Base-by-base conservation (phyloP, 352 stramenopile genomes). In the Globisporangium takayamanum region DNA sequence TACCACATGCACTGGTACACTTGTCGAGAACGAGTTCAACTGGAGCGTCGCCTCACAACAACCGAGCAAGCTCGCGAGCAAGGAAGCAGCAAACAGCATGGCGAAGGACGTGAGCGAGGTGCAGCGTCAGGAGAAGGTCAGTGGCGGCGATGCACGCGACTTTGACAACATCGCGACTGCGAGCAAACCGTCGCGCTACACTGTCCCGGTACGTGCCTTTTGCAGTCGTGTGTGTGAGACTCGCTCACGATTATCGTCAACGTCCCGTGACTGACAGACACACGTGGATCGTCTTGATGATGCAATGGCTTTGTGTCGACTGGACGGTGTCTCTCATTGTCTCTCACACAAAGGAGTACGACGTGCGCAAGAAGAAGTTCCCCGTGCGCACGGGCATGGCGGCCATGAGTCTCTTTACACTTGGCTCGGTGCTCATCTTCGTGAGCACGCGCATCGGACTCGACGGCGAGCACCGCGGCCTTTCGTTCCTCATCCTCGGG, bases 401-500 rank as follows among this genome's bases (percentile, higher is more conserved):
- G 12, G 84, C 84, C 1, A 56, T 81, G 46, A 76, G 71, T 69
- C 75, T 94, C 12, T 94, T 94, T 37, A 63, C 65, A 30, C 54
- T 93, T 20, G 84, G 84, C 18, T 91, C 78, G 11, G 63, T 91
- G 22, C 61, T 93, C 22, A 87, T 93, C 59, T 91, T 73, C 55
- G 68, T 88, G 55, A 91, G 80, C 69, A 93, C 78, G 15, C 67
- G 70, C 46, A 81, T 93, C 57, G 84, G 84, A 0, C 70, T 91
- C 18, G 84, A 93, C 69, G 79, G 74, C 20, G 80, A 93, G 63
- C 74, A 72, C 26, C 80, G 80, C 22, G 84, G 84, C 1, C 63
- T 93, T 10, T 91, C 84, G 16, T 87, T 93, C 55, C 55, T 93
- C 5, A 83, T 91, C 39, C 74, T 93, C 25, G 84, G 84, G 2